Base-by-base conservation (phyloP, 2,329 filamentous ascomycete species). In the Sporothrix luriei region DNA sequence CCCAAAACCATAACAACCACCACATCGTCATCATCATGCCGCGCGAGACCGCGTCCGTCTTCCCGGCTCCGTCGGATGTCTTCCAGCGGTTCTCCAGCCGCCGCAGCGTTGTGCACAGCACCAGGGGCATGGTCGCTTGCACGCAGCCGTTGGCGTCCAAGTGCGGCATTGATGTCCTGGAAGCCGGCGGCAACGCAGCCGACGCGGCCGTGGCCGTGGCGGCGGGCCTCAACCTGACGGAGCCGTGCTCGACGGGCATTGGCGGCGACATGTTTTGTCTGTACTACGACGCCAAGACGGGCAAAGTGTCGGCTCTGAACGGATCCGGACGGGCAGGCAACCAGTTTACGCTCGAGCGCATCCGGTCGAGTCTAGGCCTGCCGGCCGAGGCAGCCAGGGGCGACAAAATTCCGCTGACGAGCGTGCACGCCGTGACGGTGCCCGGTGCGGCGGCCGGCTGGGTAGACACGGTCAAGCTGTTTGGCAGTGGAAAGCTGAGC, bases 241-340 rank as follows among this genome's bases (percentile, higher is more conserved):
- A 99, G 78, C 95, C 95, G 9, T 89, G 89, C 71, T 95, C 91
- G 6, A 98, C 95, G 0, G 95, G 95, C 52, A 97, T 99, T 71
- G 95, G 95, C 70, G 95, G 95, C 72, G 95, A 99, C 80, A 93
- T 97, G 89, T 99, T 98, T 81, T 94, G 94, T 79, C 87, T 98
- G 48, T 97, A 88, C 84, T 98, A 94, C 82, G 87, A 96, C 77
- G 92, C 93, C 54, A 87, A 90, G 74, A 92, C 90, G 0, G 91
- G 91, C 77, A 91, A 91, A 73, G 90, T 98, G 10, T 90, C 89
- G 68, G 92, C 93, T 11, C 82, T 98, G 79, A 99, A 99, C 79
- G 95, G 94, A 24, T 97, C 94, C 1, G 95, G 95, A n/a, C 89
- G 95, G 38, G 88, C 93, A 3, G 89, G 91, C 4, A 84, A 81